Conservation (phyloP, 805 yeast genomes). For the Candida saitoana region DNA sequence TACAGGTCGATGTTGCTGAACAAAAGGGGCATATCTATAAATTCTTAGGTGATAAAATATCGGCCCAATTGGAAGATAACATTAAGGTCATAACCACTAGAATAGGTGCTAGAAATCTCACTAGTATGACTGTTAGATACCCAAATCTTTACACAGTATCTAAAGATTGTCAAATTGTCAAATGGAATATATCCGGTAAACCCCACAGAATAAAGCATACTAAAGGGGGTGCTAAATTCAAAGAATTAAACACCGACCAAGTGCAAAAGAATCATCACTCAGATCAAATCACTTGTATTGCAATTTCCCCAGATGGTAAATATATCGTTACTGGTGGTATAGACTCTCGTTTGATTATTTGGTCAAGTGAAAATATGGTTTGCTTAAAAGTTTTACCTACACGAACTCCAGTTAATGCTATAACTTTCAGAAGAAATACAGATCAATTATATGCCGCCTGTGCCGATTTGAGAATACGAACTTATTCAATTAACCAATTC, state of each 20-base stretch:
- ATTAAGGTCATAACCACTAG: slow-evolving; percentile 45
- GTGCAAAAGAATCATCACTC: slow-evolving; percentile 66
- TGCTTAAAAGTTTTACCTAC: slow-evolving; percentile 77
- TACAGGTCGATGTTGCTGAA: slow-evolving; percentile 87
- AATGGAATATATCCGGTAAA: slow-evolving; percentile 68
- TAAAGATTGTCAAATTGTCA: slow-evolving; percentile 74
- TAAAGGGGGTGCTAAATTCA: slow-evolving; percentile 55
- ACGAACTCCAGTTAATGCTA: slow-evolving; percentile 65
- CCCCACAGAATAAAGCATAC: slow-evolving; percentile 64
- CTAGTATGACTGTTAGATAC: slow-evolving; percentile 50
- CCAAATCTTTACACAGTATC: slow-evolving; percentile 75
- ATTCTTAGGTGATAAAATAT: slow-evolving; percentile 51
- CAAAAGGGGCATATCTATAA: slow-evolving; percentile 79
- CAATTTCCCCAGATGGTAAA: slow-evolving; percentile 83
- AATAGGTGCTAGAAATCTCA: slow-evolving; percentile 57
- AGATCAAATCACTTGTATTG: slow-evolving; percentile 71
- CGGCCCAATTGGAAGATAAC: slow-evolving; percentile 33
- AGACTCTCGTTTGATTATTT: slow-evolving; percentile 75
- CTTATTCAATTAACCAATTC: slow-evolving; percentile 78
- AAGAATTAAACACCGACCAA: slow-evolving; percentile 39
- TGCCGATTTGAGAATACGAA: slow-evolving; percentile 85
- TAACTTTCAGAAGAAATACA: slow-evolving; percentile 73
- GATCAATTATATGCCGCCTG: slow-evolving; percentile 90
- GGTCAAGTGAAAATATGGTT: slow-evolving; percentile 78
- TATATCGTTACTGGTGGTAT: slow-evolving; percentile 88